Percentiles rank a stretch among this genome's conserved stretches.
phyloP scores from a whole-genome alignment of 176 grass and related monocot species.

The Carex littledalei region DNA sequence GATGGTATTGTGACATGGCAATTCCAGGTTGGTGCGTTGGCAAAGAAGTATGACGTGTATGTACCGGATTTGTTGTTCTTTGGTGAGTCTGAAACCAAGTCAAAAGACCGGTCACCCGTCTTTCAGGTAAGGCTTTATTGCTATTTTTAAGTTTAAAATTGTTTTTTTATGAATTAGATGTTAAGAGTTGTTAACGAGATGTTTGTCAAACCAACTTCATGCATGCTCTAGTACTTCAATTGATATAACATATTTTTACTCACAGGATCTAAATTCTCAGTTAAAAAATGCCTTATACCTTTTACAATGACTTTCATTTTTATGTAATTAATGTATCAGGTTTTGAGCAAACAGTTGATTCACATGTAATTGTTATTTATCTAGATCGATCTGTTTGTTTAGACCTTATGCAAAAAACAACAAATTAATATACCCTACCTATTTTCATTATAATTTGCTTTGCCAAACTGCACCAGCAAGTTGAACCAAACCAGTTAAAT shows the following conservation, averaged over 20 bases:
- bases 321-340: not conserved
- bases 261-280: not conserved
- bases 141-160: not conserved
- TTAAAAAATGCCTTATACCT: not conserved
- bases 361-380: not conserved
- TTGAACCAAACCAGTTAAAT: not conserved
- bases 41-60: slow-evolving; percentile 81
- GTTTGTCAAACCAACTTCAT: not conserved
- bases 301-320: not conserved
- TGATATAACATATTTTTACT: not conserved
- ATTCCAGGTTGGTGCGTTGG: slow-evolving; percentile 57
- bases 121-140: not conserved
- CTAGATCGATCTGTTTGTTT: not conserved
- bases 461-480: not conserved
- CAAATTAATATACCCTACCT: not conserved
- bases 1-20: slow-evolving; percentile 95
- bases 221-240: not conserved
- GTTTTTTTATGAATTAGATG: too few relatives aligned
- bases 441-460: not conserved
- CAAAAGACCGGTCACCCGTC: slow-evolving; percentile 44
- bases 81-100: slow-evolving; percentile 55
- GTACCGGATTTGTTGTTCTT: slow-evolving; percentile 93
- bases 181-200: not conserved
- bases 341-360: not conserved
- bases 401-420: not conserved